Base-by-base conservation (phyloP, 2,329 filamentous ascomycete genomes). In the Lasiodiplodia hormozganensis region DNA sequence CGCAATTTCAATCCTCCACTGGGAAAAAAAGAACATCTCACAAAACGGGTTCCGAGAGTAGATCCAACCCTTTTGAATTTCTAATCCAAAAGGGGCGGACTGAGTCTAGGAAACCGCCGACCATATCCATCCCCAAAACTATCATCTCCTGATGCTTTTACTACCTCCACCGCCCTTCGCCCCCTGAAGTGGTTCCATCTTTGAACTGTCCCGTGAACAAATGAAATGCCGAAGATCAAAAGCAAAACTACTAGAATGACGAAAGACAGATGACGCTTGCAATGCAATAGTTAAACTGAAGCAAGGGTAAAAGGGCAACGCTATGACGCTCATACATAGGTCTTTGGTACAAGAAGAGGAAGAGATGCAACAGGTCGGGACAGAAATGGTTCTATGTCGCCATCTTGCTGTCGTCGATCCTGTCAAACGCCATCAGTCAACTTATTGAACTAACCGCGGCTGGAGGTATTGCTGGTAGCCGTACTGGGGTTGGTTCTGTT, bases 251-350 rank as follows among this genome's bases (percentile, higher is more conserved):
- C 6, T 64, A 54, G 25, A 56, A 49, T 38, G 67, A 53, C 36
- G 31, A 68, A 47, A 68, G 52, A 56, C 65, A 67, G 62, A 65
- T 56, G 57, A 69, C 68, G 68, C 68, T 69, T 54, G 54, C 68
- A 66, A 69, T 68, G 62, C 68, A 69, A 54, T 36, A 51, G 31
- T 51, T 52, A 51, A 60, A 52, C 31, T 40, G 36, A 60, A n/a
- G 25, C 49, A 23, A 51, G 73, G 72, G 72, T 70, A 70, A 76
- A 72, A 73, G 72, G 67, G 75, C 73, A 76, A 78, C 73, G 77
- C 76, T 78, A 79, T 78, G 76, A 79, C 74, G 77, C 76, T 79
- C 76, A 74, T 77, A 77, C 74, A 78, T 71, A 71, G 68, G 73
- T 75, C 74, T 75, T 79, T 79, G 75, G 73, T 80, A 79, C 76